These are phyloP conservation scores for Cercis canadensis DNA, from an alignment of 306 rosid species.

Conservation along the genomic window DNA sequence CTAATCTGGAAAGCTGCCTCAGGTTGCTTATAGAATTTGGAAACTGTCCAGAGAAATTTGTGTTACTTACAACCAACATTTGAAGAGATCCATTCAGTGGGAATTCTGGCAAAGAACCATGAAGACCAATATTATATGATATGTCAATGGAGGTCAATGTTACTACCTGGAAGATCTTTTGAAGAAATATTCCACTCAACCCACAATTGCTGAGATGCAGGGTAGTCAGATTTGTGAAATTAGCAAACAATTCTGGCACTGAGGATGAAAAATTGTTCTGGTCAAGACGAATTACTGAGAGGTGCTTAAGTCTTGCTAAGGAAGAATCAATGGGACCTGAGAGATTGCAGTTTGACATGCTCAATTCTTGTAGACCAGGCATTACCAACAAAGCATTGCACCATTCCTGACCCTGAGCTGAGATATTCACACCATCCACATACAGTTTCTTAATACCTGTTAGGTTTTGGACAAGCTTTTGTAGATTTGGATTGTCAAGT, in stretches of 20 bases:
- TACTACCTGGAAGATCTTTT: slow-evolving; percentile 1
- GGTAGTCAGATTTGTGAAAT: slow-evolving; percentile 1
- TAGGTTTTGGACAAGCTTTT: slow-evolving; percentile 21
- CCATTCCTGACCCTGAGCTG: slow-evolving; percentile 45
- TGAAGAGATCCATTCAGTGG: neutral
- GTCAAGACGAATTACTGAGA: neutral
- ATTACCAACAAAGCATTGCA: slow-evolving; percentile 1
- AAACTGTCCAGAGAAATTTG: neutral
- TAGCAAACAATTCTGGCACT: slow-evolving; percentile 11
- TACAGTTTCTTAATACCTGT: slow-evolving; percentile 11
- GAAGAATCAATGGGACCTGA: slow-evolving; percentile 20
- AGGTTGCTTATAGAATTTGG: slow-evolving; percentile 1
- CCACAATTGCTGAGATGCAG: neutral
- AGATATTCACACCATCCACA: slow-evolving; percentile 42
- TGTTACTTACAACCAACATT: neutral
- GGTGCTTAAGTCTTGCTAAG: neutral
- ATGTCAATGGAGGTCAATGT: neutral
- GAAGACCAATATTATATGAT: neutral
- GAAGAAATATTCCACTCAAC: slow-evolving; percentile 7
- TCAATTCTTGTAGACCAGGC: slow-evolving; percentile 8
- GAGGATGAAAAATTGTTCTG: neutral
- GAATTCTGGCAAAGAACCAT: slow-evolving; percentile 23
- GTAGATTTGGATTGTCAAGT: slow-evolving; percentile 14
- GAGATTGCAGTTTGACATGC: neutral
- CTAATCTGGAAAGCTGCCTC: neutral